Evolutionary conservation across 768 basidiomycete species (phyloP).

Genomic region (Agrocybe pediades): DNA sequence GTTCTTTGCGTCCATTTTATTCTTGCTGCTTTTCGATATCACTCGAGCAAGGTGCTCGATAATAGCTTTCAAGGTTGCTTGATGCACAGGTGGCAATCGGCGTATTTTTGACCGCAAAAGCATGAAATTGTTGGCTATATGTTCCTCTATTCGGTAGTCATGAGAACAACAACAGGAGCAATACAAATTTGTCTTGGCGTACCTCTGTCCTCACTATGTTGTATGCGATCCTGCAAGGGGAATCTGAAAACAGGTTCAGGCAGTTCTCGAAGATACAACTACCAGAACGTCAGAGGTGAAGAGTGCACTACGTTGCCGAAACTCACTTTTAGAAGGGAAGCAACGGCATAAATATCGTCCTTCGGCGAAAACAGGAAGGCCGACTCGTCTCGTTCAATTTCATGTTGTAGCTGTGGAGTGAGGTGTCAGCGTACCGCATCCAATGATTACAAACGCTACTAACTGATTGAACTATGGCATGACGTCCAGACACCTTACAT

Average conservation of each 20-base stretch:
- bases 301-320: not conserved
- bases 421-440: not conserved
- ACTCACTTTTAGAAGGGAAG: constrained; percentile 81
- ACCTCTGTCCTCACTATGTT: constrained; percentile 81
- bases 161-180: not conserved
- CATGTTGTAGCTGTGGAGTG: constrained; percentile 68
- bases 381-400: constrained; percentile 82
- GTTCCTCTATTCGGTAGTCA: constrained; percentile 52
- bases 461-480: constrained; percentile 83
- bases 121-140: constrained; percentile 68
- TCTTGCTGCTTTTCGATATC: constrained; percentile 63
- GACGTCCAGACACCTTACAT: constrained; percentile 78
- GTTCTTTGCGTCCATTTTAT: constrained; percentile 95
- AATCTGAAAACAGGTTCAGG: constrained; percentile 90
- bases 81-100: constrained; percentile 80
- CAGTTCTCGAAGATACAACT: constrained; percentile 83
- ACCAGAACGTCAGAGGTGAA: constrained; percentile 9
- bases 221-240: constrained; percentile 76
- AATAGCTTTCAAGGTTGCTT: constrained; percentile 78
- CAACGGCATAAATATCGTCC: constrained; percentile 83
- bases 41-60: constrained; percentile 84
- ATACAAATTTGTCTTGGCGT: constrained; percentile 8
- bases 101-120: constrained; percentile 88
- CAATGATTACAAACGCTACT: constrained; percentile 20
- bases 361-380: constrained; percentile 71